Evolutionary conservation across 495 filamentous ascomycete genomes (phyloP), one percentile per base, ranked within the genome.

Genomic region (Penicillium maclennaniae): DNA sequence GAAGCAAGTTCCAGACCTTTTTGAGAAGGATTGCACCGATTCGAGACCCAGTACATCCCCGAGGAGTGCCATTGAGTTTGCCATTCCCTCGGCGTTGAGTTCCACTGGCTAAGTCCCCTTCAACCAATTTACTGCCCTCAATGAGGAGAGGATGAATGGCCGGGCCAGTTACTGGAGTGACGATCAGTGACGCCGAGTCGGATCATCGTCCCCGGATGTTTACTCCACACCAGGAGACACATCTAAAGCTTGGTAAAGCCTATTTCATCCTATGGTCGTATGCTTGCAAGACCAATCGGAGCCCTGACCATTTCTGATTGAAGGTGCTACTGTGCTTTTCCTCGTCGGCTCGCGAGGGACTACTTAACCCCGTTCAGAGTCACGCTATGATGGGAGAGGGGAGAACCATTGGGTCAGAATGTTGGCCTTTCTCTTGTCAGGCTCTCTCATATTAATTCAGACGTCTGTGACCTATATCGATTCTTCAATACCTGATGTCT

Each of bases 141-240:
- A 34, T 14, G 10, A 14, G 31, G 31, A 34, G 31, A 34, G 31
- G 3, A 34, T 4, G 9, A 0, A 12, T 12, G 1, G 31, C 15
- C 4, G 31, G 31, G 31, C 9, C 31, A 12, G 8, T 34, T 34
- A 12, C n/a, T 34, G 34, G 6, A 37, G 57, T 62, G 62, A 65
- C 53, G 59, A 49, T 43, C 14, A 37, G 57, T 62, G 62, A 65
- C 53, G 59, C 49, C 28, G 3, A 7, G 40, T 20, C 41, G 31
- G 49, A 47, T 64, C 58, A 66, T 62, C 17, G 19, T 53, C 57
- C 58, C 63, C 61, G 63, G 63, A 64, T 61, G 39, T 64, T 43
- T 52, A 36, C 58, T 66, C 63, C 63, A 59, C 61, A 46, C 58
- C 51, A 53, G 31, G 34, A 36, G 27, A 17, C 51, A 54, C 34